Conservation (phyloP, 2,329 filamentous ascomycete species). For the Trichoderma brevicompactum region DNA sequence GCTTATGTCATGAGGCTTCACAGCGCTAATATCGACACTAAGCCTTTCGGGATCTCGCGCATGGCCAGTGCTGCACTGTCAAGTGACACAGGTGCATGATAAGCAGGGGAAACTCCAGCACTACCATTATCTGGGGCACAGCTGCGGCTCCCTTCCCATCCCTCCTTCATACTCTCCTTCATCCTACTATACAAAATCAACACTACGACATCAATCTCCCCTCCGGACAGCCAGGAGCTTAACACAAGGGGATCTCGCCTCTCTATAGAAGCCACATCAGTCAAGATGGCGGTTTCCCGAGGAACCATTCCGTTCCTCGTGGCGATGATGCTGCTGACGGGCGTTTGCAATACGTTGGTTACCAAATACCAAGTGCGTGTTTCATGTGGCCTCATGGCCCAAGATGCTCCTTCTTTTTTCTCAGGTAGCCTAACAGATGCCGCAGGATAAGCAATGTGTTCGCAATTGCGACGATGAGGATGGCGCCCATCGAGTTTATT, state of each 20-base stretch:
- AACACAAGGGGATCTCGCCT: neutral
- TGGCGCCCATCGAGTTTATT: slow-evolving; percentile 68
- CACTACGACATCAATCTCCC: slow-evolving; percentile 1
- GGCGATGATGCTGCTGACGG: slow-evolving; percentile 94
- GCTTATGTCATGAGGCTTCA: slow-evolving; percentile 8
- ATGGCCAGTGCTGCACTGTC: slow-evolving; percentile 8
- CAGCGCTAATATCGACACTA: slow-evolving; percentile 13
- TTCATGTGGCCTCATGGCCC: neutral
- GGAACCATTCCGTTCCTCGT: slow-evolving; percentile 82
- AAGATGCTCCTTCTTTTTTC: neutral
- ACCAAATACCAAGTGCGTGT: slow-evolving; percentile 87
- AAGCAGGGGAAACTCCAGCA: slow-evolving; percentile 11
- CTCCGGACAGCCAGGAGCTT: neutral
- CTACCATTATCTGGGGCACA: slow-evolving; percentile 17
- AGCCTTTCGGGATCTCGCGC: slow-evolving; percentile 9
- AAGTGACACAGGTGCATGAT: slow-evolving; percentile 23
- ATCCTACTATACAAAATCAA: neutral
- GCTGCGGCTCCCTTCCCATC: slow-evolving; percentile 10
- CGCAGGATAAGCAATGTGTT: slow-evolving; percentile 93
- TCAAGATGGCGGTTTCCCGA: slow-evolving; percentile 66
- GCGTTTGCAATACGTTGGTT: slow-evolving; percentile 94
- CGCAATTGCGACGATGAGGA: slow-evolving; percentile 78
- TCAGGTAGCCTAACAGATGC: slow-evolving; percentile 13
- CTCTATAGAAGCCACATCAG: neutral
- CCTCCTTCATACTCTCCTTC: neutral